Percentiles rank a stretch among this genome's conserved stretches.
Conservation (phyloP, 345 rosid genomes). For the Pistacia integerrima region DNA sequence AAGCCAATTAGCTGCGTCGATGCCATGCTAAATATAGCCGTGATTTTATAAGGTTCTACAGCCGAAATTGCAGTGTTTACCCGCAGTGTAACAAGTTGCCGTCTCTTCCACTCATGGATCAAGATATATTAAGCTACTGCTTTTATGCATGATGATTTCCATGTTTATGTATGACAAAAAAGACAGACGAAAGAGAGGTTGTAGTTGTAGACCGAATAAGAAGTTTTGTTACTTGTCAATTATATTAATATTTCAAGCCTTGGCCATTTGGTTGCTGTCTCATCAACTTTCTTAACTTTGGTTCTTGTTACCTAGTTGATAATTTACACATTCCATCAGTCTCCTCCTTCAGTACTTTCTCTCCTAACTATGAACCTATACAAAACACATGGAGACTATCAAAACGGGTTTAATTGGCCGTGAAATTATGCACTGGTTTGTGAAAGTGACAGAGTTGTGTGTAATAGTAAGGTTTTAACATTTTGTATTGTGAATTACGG, state of each 20-base stretch:
- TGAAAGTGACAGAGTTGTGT: background rate
- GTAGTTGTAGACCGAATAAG: background rate
- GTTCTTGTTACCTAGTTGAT: background rate
- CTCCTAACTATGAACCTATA: background rate
- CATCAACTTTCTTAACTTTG: background rate
- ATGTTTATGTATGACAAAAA: slow-evolving; percentile 20
- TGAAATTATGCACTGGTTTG: background rate
- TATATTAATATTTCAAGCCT: background rate
- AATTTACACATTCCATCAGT: slow-evolving; percentile 10
- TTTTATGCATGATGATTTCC: slow-evolving; percentile 14
- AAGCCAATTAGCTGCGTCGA: slow-evolving; percentile 32
- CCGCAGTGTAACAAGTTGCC: slow-evolving; percentile 37
- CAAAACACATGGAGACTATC: slow-evolving; percentile 2
- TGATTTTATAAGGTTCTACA: slow-evolving; percentile 28
- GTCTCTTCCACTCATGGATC: slow-evolving; percentile 32
- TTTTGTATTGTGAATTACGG: slow-evolving; percentile 3
- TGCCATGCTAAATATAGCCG: slow-evolving; percentile 26
- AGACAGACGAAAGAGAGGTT: slow-evolving; percentile 5
- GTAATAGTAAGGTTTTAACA: background rate
- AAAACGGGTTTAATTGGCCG: background rate
- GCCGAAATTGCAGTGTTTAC: slow-evolving; percentile 45
- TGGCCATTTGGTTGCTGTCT: slow-evolving; percentile 6
- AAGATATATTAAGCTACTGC: background rate
- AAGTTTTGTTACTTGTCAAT: slow-evolving; percentile 4
- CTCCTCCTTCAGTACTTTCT: background rate